Conservation (phyloP, 169 alveolate species). For the Eimeria acervulina region DNA sequence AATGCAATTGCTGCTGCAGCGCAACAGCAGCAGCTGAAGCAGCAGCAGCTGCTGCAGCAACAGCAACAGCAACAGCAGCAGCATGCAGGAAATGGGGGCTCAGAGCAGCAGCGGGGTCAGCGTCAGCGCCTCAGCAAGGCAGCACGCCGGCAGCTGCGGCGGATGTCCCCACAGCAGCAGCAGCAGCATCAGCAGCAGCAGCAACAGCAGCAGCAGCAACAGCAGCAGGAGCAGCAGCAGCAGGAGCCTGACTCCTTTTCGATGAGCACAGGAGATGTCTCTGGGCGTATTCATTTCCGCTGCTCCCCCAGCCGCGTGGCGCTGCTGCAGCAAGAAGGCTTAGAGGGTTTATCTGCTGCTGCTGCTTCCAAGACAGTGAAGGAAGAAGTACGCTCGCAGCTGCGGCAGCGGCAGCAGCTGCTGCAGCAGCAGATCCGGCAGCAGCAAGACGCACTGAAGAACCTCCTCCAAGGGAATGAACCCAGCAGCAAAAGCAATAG, state of each 20-base stretch:
- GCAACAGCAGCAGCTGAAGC: conserved; percentile 38
- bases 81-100: not conserved
- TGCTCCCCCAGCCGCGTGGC: conserved; percentile 41
- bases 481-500: conserved; percentile 7
- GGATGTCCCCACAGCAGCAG: conserved; percentile 10
- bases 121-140: conserved; percentile 39
- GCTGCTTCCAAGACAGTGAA: conserved; percentile 13
- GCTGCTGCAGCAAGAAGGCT: conserved; percentile 78
- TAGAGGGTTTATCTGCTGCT: conserved; percentile 37
- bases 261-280: conserved; percentile 1
- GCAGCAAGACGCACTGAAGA: not conserved
- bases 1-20: conserved; percentile 69
- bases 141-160: conserved; percentile 56
- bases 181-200: conserved; percentile 61
- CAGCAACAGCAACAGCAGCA: conserved; percentile 2
- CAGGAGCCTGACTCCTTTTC: not conserved
- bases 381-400: conserved; percentile 37
- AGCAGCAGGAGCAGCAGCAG: conserved; percentile 64
- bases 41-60: not conserved
- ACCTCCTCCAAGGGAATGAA: not conserved
- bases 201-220: conserved; percentile 36
- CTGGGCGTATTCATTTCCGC: conserved; percentile 8
- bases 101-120: conserved; percentile 9
- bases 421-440: conserved; percentile 54
- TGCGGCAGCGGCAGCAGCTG: conserved; percentile 65